Evolutionary conservation across 176 grass and related monocot species (phyloP), one percentile per base, ranked within the genome.

Genomic region (Zoysia pacifica): DNA sequence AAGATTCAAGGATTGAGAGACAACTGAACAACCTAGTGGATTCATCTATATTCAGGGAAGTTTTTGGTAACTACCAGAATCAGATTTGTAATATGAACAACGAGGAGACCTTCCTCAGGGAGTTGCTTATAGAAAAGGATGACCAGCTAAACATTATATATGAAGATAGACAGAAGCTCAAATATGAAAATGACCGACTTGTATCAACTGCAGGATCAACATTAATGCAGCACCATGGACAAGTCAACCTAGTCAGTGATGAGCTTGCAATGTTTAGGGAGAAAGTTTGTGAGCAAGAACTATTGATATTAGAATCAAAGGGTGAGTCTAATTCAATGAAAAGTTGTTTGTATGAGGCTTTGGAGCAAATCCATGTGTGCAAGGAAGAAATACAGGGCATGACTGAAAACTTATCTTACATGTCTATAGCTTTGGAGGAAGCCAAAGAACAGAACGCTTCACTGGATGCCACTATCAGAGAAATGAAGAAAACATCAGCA

Each of bases 141-240:
- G 88, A 92, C 60, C 72, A 67, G 44, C 47, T 90, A 9, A 78
- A 2, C 44, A 62, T 43, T 54, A 62, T 79, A 74, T 80, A 89
- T 54, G 75, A 87, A 73, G 86, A 94, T 37, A 91, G 87, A 20
- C 78, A 86, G 65, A 94, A 89, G 56, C 74, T 98, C 28, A 91
- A 94, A 78, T 78, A 83, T 43, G 83, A 94, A 87, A 93, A 89
- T 59, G 76, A 87, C 46, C 91, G 86, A 64, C 84, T 98, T 14
- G 63, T 77, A 53, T 72, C 75, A 54, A 87, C 89, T 37, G 84
- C 71, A 51, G 65, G 65, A 38, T 98, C 92, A 10, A 85, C 83
- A 65, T 68, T 94, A 47, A 74, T 87, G 49, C 82, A 86, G 53
- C 90, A 94, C 54, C 91, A 90, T 46, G 87, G 89, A 51, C 90